Evolutionary conservation across 345 rosid species (phyloP).

Genomic region (Rhodamnia argentea): DNA sequence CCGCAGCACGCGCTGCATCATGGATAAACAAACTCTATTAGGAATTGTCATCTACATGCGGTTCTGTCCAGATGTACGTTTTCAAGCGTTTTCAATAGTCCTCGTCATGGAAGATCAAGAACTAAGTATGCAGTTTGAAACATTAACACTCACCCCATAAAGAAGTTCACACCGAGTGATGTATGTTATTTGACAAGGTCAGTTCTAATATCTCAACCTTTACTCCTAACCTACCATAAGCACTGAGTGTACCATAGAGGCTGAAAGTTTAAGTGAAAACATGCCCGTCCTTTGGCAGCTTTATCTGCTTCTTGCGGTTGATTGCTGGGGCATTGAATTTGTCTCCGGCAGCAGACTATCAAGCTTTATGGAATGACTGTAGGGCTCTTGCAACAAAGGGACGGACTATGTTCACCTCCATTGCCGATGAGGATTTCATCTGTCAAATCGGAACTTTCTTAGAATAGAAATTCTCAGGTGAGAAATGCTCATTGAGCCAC

Average conservation of each 20-base stretch:
- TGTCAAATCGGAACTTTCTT: conserved; percentile 8
- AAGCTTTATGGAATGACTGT: conserved; percentile 82
- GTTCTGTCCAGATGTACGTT: neutral
- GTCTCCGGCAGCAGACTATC: conserved; percentile 59
- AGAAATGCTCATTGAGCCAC: neutral
- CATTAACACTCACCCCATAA: neutral
- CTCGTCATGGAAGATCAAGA: neutral
- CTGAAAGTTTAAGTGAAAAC: neutral
- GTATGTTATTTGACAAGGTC: neutral
- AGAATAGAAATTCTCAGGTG: conserved; percentile 4
- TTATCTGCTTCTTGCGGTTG: conserved; percentile 39
- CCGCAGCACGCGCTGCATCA: conserved; percentile 31
- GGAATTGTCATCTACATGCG: neutral
- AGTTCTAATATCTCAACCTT: neutral
- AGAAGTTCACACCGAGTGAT: neutral
- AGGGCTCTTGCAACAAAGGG: conserved; percentile 87
- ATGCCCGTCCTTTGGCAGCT: conserved; percentile 46
- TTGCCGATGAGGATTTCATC: conserved; percentile 84
- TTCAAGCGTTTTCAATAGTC: neutral
- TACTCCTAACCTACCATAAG: neutral
- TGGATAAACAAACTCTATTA: neutral
- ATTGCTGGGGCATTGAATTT: conserved; percentile 32
- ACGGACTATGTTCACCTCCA: conserved; percentile 92
- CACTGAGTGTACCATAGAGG: neutral
- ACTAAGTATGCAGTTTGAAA: neutral